A percentile compares a stretch with the other conserved stretches of the same genome.
Evolutionary conservation across 805 yeast genomes (phyloP).

Genomic region (Grigorovia transvaalensis): DNA sequence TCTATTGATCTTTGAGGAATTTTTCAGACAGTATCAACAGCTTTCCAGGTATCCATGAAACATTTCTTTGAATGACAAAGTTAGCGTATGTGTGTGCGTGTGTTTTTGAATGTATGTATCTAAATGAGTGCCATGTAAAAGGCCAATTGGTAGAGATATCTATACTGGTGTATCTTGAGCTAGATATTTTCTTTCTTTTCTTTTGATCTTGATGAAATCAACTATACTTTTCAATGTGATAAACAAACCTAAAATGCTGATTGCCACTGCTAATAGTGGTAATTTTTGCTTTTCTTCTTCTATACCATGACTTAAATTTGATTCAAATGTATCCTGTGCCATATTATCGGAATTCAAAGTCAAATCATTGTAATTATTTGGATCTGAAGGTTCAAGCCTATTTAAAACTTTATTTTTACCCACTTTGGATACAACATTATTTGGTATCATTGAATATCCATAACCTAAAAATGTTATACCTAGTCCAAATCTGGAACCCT

Average conservation of each 20-base stretch:
- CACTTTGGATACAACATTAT: constrained; percentile 26
- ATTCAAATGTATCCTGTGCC: constrained; percentile 21
- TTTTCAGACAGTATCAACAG: no score
- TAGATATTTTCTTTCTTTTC: constrained; percentile 45
- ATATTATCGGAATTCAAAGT: constrained; percentile 16
- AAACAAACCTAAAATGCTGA: constrained; percentile 59
- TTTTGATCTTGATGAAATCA: constrained; percentile 67
- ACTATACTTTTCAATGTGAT: constrained; percentile 55
- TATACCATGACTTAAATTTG: constrained; percentile 22
- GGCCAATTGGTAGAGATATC: not conserved
- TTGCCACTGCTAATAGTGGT: constrained; percentile 49
- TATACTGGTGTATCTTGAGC: constrained; percentile 15
- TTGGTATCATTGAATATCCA: constrained; percentile 50
- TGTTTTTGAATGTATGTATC: not conserved
- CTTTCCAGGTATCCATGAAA: no score
- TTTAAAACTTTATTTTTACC: constrained; percentile 22
- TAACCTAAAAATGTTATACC: constrained; percentile 74
- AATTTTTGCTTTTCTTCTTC: constrained; percentile 27
- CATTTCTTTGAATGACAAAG: no score
- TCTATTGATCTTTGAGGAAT: no score
- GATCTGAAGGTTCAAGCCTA: constrained; percentile 46
- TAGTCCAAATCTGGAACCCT: constrained; percentile 87
- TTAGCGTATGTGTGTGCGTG: no score
- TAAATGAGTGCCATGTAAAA: not conserved
- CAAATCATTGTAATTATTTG: constrained; percentile 43